Base-by-base conservation (phyloP, 306 rosid species). In the Delonix regia region DNA sequence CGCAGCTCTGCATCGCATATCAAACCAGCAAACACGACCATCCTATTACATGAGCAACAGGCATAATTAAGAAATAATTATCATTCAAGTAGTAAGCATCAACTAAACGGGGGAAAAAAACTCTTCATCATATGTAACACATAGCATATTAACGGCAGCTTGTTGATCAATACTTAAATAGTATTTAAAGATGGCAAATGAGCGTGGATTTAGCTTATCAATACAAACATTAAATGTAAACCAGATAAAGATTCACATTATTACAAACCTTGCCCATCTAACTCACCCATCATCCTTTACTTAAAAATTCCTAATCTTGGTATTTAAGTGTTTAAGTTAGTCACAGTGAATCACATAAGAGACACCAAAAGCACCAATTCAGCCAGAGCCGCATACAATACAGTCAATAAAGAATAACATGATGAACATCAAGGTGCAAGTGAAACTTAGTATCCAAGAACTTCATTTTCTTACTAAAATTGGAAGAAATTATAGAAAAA, bases 11-110 rank as follows among this genome's bases (percentile, higher is more conserved):
- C 97, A 88, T 62, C 97, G 88, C 96, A 94, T 73, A 75, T 92
- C 98, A 83, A 94, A 94, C 98, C 97, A 94, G 86, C 97, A 92
- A 78, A 94, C 88, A 44, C 91, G 85, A 57, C 97, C 98, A 81
- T 94, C 98, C 98, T 88, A 52, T 69, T 57, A 24, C 27, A 2
- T 14, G n/a, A 71, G 14, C 53, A 70, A 9, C 21, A 64, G 11
- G n/a, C 12, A 8, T 68, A 22, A 42, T 24, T 68, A 24, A 69
- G 16, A 27, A 27, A 69, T 10, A 60, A 27, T 61, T 12, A 33
- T 10, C 38, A 65, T 61, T 9, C 15, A 7, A 25, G 11, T 8
- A 53, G 12, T 55, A 5, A 76, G 69, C 75, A n/a, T 4, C 34
- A 25, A 39, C 68, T 51, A 57, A 78, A 3, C 0, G n/a, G 1